These are phyloP conservation scores for Penstemon barbatus DNA, from an alignment of 257 asterid species.

Conservation along the genomic window DNA sequence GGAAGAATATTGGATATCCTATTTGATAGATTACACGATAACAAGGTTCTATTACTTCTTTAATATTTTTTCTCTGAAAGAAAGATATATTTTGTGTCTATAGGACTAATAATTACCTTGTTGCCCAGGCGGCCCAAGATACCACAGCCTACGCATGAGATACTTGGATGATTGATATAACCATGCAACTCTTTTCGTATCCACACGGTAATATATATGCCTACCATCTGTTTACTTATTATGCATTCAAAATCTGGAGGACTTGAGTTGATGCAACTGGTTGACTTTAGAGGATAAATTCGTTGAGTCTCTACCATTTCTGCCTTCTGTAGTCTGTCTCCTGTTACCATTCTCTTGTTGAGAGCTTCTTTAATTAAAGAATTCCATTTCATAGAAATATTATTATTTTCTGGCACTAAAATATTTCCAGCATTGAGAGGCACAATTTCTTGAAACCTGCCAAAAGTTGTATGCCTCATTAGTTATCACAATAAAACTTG, in stretches of 20 bases:
- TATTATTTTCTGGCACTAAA: slow-evolving; percentile 39
- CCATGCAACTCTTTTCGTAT: slow-evolving; percentile 40
- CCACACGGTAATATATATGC: slow-evolving; percentile 59
- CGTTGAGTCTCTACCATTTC: slow-evolving; percentile 52
- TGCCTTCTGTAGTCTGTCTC: slow-evolving; percentile 35
- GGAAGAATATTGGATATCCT: slow-evolving; percentile 2
- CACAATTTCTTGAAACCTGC: slow-evolving; percentile 75
- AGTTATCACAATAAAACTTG: neutral
- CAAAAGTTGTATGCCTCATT: slow-evolving; percentile 18
- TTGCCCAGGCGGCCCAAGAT: slow-evolving; percentile 59
- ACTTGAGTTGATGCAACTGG: slow-evolving; percentile 31
- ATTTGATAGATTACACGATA: neutral
- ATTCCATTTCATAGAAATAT: slow-evolving; percentile 53
- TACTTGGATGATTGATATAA: slow-evolving; percentile 41
- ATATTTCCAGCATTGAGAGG: slow-evolving; percentile 64
- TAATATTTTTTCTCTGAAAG: slow-evolving; percentile 1
- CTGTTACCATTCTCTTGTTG: slow-evolving; percentile 40
- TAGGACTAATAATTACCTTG: slow-evolving; percentile 41
- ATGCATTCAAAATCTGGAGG: slow-evolving; percentile 47
- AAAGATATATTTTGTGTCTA: slow-evolving; percentile 1
- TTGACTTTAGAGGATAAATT: slow-evolving; percentile 39
- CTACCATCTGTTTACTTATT: slow-evolving; percentile 62
- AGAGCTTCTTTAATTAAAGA: slow-evolving; percentile 52
- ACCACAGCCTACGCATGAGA: slow-evolving; percentile 62
- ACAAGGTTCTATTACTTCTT: slow-evolving; percentile 7